Evolutionary conservation across 2,329 filamentous ascomycete species (phyloP), one percentile per base, ranked within the genome.

Genomic region (Aspergillaceae sp.): DNA sequence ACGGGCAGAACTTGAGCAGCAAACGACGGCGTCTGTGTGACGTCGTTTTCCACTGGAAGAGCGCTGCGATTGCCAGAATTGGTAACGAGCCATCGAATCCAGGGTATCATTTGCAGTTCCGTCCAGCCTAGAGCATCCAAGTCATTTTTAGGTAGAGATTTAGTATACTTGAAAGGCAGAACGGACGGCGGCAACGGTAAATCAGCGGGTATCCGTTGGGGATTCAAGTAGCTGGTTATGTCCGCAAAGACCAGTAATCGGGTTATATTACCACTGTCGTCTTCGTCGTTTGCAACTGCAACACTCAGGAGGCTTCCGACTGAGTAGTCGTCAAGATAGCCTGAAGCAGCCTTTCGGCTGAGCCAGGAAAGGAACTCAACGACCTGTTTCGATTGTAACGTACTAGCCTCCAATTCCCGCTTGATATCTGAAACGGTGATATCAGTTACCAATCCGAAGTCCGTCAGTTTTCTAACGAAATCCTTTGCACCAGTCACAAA

Each of bases 371-470:
- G 77, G 57, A 98, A 94, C 55, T 89, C 83, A 9, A 79, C 74
- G 10, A 95, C 75, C 64, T 97, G 91, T 30, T 78, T 74, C 51
- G 87, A 84, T 41, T 78, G 84, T 48, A 98, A 73, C 1, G 92
- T 87, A 58, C 87, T 89, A 5, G 82, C 78, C 58, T 89, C 87
- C 3, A 98, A 73, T 55, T 95, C 90, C 49, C 82, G 73, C 51
- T 83, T 86, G 49, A 98, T 87, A 61, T 98, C 92, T 4, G 82
- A 79, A 29, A 92, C 83, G 0, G 87, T 95, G 47, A 97, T 86
- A 53, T 89, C 83, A 1, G 82, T 86, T n/a, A 98, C 78, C 46
- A 97, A 75, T 1, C 87, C 89, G 61, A 89, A 92, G 33, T 90
- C 86, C 47, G 84, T 83, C 40, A 98, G 70, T 56, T 87, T 89